Percentiles rank a stretch among this genome's conserved stretches.
phyloP scores from a whole-genome alignment of 495 filamentous ascomycete species.

The Xylaria castorea region DNA sequence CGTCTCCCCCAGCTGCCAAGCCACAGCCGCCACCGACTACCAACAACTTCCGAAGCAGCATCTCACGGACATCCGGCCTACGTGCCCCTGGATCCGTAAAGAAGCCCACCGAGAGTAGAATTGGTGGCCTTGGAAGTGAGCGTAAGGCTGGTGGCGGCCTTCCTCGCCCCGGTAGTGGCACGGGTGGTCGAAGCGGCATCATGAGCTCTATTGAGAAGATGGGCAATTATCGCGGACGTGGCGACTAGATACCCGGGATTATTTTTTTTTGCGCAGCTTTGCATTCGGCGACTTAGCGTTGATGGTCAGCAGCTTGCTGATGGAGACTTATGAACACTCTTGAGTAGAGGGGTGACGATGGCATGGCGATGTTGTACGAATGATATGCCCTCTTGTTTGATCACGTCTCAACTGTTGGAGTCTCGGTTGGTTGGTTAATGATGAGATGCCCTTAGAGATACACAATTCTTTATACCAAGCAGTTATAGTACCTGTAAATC shows the following conservation, averaged over 20 bases:
- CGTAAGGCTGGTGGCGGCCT: slow-evolving; percentile 53
- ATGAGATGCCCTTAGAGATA: slow-evolving; percentile 22
- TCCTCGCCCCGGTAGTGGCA: slow-evolving; percentile 50
- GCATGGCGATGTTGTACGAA: slow-evolving; percentile 28
- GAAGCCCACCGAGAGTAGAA: slow-evolving; percentile 49
- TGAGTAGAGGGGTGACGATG: slow-evolving; percentile 12
- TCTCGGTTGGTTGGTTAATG: slow-evolving; percentile 24
- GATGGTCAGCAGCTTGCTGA: neutral
- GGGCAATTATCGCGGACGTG: slow-evolving; percentile 56
- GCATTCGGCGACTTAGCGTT: slow-evolving; percentile 1
- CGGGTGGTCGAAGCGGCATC: slow-evolving; percentile 61
- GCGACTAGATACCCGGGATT: slow-evolving; percentile 28
- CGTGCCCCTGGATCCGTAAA: slow-evolving; percentile 48
- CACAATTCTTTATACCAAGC: slow-evolving; percentile 5
- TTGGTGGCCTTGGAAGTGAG: slow-evolving; percentile 51
- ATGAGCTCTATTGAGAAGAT: slow-evolving; percentile 78
- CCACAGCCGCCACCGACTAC: slow-evolving; percentile 21
- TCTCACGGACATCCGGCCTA: slow-evolving; percentile 49
- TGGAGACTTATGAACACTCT: slow-evolving; percentile 5
- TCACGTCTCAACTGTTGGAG: slow-evolving; percentile 29
- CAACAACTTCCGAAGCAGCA: slow-evolving; percentile 35
- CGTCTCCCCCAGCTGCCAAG: slow-evolving; percentile 29
- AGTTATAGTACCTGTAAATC: neutral
- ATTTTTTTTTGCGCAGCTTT: neutral
- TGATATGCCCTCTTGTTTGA: slow-evolving; percentile 29